Evolutionary conservation across 306 rosid species (phyloP).

Genomic region (Citrullus amarus): DNA sequence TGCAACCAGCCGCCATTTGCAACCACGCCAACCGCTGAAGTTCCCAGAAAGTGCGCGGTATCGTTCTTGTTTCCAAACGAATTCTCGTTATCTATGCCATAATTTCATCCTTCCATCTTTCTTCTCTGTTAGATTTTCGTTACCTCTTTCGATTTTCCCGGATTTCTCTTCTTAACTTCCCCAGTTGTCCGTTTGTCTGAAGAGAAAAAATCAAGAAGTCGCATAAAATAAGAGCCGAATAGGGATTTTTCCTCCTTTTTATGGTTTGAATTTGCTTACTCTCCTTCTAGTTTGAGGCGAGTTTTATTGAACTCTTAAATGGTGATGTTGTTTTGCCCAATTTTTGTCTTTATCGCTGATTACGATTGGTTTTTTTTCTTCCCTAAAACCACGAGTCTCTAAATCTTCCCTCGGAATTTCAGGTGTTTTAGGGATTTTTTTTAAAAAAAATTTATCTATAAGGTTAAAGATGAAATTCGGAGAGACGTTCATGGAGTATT

Average conservation of each 20-base stretch:
- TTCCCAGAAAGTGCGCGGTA: background rate
- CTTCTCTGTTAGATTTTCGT: background rate
- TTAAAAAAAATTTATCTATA: background rate
- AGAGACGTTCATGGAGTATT: constrained; percentile 44
- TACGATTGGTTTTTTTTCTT: too few relatives aligned
- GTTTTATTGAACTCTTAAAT: background rate
- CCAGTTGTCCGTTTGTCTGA: background rate
- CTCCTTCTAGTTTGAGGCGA: background rate
- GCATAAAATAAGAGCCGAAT: background rate
- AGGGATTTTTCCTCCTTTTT: background rate
- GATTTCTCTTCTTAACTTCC: background rate
- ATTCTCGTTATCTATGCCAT: background rate
- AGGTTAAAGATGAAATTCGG: constrained; percentile 59
- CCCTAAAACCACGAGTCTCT: background rate
- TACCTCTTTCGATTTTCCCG: background rate
- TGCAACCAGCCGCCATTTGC: background rate
- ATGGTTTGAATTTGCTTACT: background rate
- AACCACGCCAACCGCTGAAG: background rate
- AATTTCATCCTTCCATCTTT: background rate
- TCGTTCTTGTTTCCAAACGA: background rate
- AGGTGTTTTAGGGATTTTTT: constrained; percentile 21
- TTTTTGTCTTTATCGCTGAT: background rate
- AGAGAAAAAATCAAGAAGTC: background rate
- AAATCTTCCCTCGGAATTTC: background rate
- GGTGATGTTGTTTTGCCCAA: background rate